Evolutionary conservation across 2,329 filamentous ascomycete species (phyloP).

Genomic region (Lachnellula arida): DNA sequence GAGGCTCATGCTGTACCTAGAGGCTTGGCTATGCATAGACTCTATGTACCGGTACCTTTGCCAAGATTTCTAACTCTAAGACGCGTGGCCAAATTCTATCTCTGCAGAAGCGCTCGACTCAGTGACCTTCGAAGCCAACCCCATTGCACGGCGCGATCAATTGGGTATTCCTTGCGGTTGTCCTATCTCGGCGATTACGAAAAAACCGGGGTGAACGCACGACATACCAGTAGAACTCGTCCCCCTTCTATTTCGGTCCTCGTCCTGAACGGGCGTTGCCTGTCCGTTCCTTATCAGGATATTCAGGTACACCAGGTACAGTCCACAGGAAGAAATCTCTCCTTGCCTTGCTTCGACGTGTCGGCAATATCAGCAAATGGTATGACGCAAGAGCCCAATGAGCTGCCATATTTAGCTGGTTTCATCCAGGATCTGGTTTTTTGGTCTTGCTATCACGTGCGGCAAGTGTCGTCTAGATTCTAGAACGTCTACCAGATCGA

Average conservation of each 20-base stretch:
- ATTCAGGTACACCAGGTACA: too few relatives aligned
- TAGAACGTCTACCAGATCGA: too few relatives aligned
- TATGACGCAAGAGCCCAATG: not conserved
- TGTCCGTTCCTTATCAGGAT: too few relatives aligned
- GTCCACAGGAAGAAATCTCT: not conserved
- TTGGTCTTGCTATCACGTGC: not conserved
- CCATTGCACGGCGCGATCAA: not conserved
- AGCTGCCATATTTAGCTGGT: not conserved
- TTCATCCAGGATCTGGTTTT: not conserved
- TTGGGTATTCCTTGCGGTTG: too few relatives aligned
- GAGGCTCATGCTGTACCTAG: conserved; percentile 1
- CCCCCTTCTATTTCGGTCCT: too few relatives aligned
- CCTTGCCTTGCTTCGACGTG: not conserved
- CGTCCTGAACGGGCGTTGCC: too few relatives aligned
- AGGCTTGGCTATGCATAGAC: not conserved
- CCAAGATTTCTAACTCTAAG: not conserved
- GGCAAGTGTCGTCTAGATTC: not conserved
- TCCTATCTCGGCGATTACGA: too few relatives aligned
- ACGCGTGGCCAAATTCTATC: not conserved
- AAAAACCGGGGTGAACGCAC: too few relatives aligned
- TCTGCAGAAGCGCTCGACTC: not conserved
- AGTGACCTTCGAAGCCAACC: not conserved
- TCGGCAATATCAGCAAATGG: not conserved
- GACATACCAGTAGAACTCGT: too few relatives aligned
- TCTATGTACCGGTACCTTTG: not conserved